Conservation (phyloP, 495 filamentous ascomycete species). For the Neurospora tetrasperma region DNA sequence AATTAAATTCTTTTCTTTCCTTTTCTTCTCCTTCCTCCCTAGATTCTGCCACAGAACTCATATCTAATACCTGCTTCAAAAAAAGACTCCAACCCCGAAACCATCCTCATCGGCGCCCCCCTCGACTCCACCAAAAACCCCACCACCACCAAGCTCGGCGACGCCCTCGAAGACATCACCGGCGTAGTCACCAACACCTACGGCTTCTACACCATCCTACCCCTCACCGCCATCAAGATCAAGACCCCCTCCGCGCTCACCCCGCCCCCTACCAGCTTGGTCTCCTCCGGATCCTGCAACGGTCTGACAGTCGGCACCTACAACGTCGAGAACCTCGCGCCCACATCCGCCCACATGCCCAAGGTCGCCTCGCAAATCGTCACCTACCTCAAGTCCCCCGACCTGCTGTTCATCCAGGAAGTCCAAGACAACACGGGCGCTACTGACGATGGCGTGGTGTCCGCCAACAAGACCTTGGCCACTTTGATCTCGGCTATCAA, state of each 20-base stretch:
- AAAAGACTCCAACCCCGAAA: conserved; percentile 50
- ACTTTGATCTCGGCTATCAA: conserved; percentile 34
- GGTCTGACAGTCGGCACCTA: conserved; percentile 46
- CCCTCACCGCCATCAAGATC: conserved; percentile 39
- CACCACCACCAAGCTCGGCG: conserved; percentile 43
- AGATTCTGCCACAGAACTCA: background rate
- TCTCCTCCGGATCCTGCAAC: conserved; percentile 36
- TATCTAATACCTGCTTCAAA: background rate
- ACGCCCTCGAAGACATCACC: conserved; percentile 45
- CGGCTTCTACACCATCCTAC: conserved; percentile 51
- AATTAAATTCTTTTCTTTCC: conserved; percentile 5
- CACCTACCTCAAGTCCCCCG: conserved; percentile 40
- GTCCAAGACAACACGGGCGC: conserved; percentile 49
- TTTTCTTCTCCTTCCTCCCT: too few species aligned
- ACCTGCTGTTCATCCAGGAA: conserved; percentile 50
- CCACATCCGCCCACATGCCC: conserved; percentile 33
- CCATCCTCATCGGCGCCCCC: conserved; percentile 47
- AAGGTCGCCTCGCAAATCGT: conserved; percentile 45
- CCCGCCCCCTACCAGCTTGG: conserved; percentile 27
- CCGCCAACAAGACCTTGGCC: conserved; percentile 36
- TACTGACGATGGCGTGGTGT: conserved; percentile 39
- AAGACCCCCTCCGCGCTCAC: conserved; percentile 21
- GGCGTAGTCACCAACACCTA: conserved; percentile 47
- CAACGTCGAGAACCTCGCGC: conserved; percentile 52
- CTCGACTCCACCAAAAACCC: conserved; percentile 50